These are phyloP conservation scores for Dianthus caryophyllus DNA, from an alignment of 148 eudicot genomes.

Conservation along the genomic window DNA sequence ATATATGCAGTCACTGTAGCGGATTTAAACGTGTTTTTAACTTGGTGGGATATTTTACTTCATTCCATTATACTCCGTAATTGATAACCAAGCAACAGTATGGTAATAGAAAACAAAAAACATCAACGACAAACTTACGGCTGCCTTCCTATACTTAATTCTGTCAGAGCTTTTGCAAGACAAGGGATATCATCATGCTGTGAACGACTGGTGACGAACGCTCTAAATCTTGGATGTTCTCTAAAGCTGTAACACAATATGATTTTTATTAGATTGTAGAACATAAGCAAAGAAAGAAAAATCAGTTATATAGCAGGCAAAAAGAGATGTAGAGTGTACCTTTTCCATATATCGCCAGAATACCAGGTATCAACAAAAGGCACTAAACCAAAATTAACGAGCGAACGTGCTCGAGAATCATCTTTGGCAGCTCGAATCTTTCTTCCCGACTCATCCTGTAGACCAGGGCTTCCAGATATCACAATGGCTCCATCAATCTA, in stretches of 20 bases:
- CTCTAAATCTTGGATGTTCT: constrained; percentile 62
- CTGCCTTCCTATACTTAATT: constrained; percentile 75
- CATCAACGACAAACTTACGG: constrained; percentile 47
- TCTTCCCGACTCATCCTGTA: constrained; percentile 46
- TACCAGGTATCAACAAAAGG: constrained; percentile 72
- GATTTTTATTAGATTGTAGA: constrained; percentile 2
- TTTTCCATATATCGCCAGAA: constrained; percentile 67
- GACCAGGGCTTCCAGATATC: constrained; percentile 95
- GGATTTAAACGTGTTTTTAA: too few relatives aligned
- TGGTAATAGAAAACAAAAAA: not conserved
- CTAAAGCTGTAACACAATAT: constrained; percentile 56
- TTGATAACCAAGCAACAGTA: too few relatives aligned
- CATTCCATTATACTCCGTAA: too few relatives aligned
- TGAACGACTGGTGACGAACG: constrained; percentile 46
- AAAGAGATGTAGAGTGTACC: constrained; percentile 37
- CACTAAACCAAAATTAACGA: constrained; percentile 51
- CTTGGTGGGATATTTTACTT: too few relatives aligned
- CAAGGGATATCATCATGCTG: constrained; percentile 55
- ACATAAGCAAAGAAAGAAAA: not conserved
- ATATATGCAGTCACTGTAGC: too few relatives aligned
- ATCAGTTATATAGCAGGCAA: not conserved
- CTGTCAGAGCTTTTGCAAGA: constrained; percentile 76
- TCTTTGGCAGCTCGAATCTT: constrained; percentile 63
- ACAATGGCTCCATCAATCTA: constrained; percentile 73
- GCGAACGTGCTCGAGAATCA: constrained; percentile 61